Base-by-base conservation (phyloP, 1,284 basidiomycete species). In the Sanghuangporus baumii region DNA sequence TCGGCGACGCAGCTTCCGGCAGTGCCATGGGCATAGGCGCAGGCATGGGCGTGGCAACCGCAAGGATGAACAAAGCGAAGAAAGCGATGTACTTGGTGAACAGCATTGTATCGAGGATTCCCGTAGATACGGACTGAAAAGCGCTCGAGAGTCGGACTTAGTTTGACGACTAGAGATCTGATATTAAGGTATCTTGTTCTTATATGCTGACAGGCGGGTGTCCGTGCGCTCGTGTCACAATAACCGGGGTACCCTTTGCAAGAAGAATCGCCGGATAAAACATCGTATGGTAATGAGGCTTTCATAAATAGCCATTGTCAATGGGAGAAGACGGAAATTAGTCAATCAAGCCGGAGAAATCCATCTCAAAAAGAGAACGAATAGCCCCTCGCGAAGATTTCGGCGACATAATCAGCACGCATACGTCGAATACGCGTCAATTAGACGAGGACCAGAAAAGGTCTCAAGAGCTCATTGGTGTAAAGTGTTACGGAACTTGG, bases 1-100 rank as follows among this genome's bases (percentile, higher is more conserved):
- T 43, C 36, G 43, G 20, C 3, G 60, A n/a, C 6, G 16, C 52
- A 3, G 40, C 51, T 16, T 16, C 50, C 23, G 56, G 20, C 34
- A 46, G n/a, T n/a, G 43, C 43, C 20, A 46, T 46, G 11, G 43
- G 40, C n/a, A 41, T 0, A 7, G 40, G 26, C 26, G 26, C 26
- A 31, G 43, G 34, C 43, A 55, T 54, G 20, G 47, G 46, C 5
- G 61, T 62, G 61, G 61, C 61, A 20, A 62, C 55, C 61, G 61
- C 61, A 62, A 62, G 61, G 37, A 62, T 38, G 36, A 55, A 46
- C n/a, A 62, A 26, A 40, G 47, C 26, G 31, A 52, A 23, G 23
- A 41, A 11, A 7, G 51, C 34, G n/a, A 55, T 26, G 51, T 47
- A 38, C 48, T 60, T 60, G 23, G 48, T 38, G 59, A 60, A 54